Conservation (phyloP, 768 basidiomycete species). For the Leccinellum rugosiceps region DNA sequence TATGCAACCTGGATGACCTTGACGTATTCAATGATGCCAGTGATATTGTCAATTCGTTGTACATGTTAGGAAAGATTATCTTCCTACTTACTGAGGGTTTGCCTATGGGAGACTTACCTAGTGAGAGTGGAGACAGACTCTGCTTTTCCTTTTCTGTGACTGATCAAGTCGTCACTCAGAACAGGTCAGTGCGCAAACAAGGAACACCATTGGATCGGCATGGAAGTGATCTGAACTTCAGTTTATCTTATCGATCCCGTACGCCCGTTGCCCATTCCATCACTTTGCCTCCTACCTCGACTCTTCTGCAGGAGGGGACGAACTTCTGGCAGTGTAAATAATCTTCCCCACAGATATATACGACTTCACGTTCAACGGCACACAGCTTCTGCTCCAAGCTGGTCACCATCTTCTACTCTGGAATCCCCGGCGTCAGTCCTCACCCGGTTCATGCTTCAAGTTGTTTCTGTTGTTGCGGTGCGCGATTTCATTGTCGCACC, state of each 20-base stretch:
- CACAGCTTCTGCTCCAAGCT: not conserved
- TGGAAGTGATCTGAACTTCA: not conserved
- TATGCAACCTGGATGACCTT: too few species aligned
- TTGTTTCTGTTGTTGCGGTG: not conserved
- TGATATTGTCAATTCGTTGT: not conserved
- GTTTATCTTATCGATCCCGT: not conserved
- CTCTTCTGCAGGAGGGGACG: not conserved
- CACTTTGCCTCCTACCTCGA: not conserved
- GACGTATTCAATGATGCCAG: too few species aligned
- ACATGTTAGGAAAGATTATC: too few species aligned
- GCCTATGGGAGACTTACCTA: too few species aligned
- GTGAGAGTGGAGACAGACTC: not conserved
- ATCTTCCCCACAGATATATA: not conserved
- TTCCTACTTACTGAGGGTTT: too few species aligned
- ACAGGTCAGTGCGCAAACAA: not conserved
- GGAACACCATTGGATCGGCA: not conserved
- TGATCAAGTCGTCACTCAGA: too few species aligned
- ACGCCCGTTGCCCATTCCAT: not conserved
- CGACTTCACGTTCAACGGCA: not conserved
- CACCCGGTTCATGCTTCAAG: not conserved
- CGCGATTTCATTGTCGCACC: not conserved
- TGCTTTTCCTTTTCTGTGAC: too few species aligned
- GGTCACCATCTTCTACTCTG: not conserved
- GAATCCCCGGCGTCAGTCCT: not conserved
- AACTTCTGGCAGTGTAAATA: not conserved